Conservation (phyloP, 768 basidiomycete genomes). For the Suillus cothurnatus region DNA sequence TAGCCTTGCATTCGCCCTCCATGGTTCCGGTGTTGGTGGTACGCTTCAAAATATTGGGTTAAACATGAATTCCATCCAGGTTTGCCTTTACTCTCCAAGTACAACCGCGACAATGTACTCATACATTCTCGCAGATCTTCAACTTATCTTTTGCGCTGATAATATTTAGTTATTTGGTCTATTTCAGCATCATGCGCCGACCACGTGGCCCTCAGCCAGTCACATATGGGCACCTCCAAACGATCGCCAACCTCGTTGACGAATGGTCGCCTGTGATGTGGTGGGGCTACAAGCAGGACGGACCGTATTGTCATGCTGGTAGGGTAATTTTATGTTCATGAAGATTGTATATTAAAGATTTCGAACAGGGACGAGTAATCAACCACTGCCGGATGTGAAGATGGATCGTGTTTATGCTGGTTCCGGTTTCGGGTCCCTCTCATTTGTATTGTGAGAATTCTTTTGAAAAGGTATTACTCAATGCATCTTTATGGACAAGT, state of each 20-base stretch:
- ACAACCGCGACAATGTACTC: not conserved
- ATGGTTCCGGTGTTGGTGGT: not conserved
- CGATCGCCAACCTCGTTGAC: slow-evolving; percentile 17
- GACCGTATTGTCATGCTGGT: slow-evolving; percentile 23
- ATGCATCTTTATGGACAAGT: not conserved
- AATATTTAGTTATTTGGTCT: slow-evolving; percentile 21
- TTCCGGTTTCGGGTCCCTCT: not conserved
- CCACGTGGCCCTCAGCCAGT: slow-evolving; percentile 31
- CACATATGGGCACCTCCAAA: slow-evolving; percentile 37
- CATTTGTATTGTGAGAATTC: not conserved
- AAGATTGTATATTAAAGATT: not conserved
- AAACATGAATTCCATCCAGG: slow-evolving; percentile 32
- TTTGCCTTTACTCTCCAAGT: slow-evolving; percentile 4
- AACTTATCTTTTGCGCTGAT: slow-evolving; percentile 24
- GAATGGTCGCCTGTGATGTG: slow-evolving; percentile 30
- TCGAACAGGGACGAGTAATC: slow-evolving; percentile 27
- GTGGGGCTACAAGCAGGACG: slow-evolving; percentile 29
- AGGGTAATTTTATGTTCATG: not conserved
- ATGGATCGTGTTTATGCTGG: slow-evolving; percentile 23
- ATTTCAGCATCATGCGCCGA: slow-evolving; percentile 10
- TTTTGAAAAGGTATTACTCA: not conserved
- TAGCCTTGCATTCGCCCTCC: slow-evolving; percentile 21
- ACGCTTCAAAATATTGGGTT: not conserved
- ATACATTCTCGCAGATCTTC: slow-evolving; percentile 21
- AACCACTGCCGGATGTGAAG: slow-evolving; percentile 20